Evolutionary conservation across 805 yeast genomes (phyloP).

Genomic region (Starmerella sirachaensis): DNA sequence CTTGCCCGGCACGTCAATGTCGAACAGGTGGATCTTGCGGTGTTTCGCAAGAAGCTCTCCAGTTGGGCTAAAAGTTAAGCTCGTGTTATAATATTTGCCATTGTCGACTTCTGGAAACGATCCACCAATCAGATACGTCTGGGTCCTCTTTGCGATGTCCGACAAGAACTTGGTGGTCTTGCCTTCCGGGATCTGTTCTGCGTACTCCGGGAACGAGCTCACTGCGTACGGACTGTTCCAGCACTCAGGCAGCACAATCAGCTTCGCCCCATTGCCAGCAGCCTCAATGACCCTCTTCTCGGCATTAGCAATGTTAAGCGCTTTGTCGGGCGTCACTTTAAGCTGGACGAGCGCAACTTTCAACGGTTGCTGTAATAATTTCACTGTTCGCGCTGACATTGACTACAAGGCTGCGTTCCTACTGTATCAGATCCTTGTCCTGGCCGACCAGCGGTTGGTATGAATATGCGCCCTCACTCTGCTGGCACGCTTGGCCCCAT

Average conservation of each 20-base stretch:
- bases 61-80: conserved; percentile 53
- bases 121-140: conserved; percentile 71
- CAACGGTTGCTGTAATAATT: conserved; percentile 39
- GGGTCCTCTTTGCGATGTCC: conserved; percentile 50
- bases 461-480: no score
- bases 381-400: background rate
- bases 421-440: no score
- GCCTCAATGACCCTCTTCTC: conserved; percentile 55
- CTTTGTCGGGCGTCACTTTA: conserved; percentile 68
- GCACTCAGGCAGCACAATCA: conserved; percentile 87
- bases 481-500: no score
- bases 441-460: no score
- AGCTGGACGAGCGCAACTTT: conserved; percentile 80
- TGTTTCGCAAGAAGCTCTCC: conserved; percentile 81
- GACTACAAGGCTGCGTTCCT: no score
- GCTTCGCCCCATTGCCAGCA: conserved; percentile 48
- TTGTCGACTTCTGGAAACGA: conserved; percentile 69
- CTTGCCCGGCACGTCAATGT: conserved; percentile 82
- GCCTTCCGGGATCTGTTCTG: conserved; percentile 74
- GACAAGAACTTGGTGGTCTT: conserved; percentile 49
- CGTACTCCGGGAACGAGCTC: conserved; percentile 71
- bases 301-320: conserved; percentile 62
- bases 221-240: conserved; percentile 94
- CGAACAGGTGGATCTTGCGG: conserved; percentile 83
- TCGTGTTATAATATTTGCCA: conserved; percentile 55